These are phyloP conservation scores for Paecilomyces niveus DNA, from an alignment of 2,329 filamentous ascomycete genomes.

Conservation along the genomic window DNA sequence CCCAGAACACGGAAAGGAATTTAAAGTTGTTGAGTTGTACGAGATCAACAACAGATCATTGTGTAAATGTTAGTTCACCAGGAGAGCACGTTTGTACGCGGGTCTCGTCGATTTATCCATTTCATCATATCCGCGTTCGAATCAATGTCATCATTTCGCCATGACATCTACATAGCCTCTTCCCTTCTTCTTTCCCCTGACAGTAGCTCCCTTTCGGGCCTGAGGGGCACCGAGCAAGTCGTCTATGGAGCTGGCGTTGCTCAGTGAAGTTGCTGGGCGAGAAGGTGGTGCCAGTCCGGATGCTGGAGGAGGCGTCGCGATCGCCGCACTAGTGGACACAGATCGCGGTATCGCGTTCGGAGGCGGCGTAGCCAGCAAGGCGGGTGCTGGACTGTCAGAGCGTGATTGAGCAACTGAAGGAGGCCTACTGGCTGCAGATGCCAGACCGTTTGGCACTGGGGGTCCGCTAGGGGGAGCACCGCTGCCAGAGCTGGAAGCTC, in stretches of 20 bases:
- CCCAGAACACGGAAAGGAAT: neutral
- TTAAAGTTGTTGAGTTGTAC: neutral
- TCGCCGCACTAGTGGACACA: conserved; percentile 28
- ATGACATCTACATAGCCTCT: conserved; percentile 95
- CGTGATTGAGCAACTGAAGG: conserved; percentile 10
- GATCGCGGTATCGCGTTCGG: conserved; percentile 23
- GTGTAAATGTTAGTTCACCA: neutral
- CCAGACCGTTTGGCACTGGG: conserved; percentile 12
- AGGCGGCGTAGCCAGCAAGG: conserved; percentile 21
- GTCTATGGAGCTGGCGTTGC: conserved; percentile 89
- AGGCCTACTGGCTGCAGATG: conserved; percentile 3
- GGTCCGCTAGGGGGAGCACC: conserved; percentile 18
- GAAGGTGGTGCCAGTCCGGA: conserved; percentile 48
- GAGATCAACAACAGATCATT: neutral
- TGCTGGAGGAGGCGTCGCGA: conserved; percentile 28
- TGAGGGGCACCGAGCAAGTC: conserved; percentile 74
- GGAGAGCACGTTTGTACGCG: neutral
- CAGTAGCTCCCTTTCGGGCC: conserved; percentile 56
- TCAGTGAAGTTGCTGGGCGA: conserved; percentile 72
- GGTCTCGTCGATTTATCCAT: neutral
- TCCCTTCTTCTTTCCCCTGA: conserved; percentile 70
- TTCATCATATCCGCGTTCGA: neutral
- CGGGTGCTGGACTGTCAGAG: conserved; percentile 24
- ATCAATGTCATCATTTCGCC: conserved; percentile 51
- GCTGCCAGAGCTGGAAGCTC: conserved; percentile 48